A percentile compares a stretch with the other conserved stretches of the same genome.
Conservation (phyloP, 345 rosid genomes). For the Jatropha curcas region DNA sequence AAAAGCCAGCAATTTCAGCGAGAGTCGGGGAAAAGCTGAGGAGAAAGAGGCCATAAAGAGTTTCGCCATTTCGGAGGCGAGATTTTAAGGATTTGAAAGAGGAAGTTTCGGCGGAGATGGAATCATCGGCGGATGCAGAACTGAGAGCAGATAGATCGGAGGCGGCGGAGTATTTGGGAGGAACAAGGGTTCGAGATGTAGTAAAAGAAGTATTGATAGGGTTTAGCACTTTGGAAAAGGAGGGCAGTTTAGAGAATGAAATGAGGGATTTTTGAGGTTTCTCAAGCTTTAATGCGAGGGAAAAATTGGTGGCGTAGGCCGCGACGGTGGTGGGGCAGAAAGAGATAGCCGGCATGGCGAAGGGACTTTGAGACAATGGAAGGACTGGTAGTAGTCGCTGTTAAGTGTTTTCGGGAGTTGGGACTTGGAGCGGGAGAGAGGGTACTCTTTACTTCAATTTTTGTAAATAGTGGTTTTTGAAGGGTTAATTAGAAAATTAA, state of each 20-base stretch:
- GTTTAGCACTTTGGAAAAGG: conserved; percentile 28
- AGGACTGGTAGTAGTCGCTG: not conserved
- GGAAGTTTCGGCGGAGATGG: not conserved
- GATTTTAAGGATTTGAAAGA: conserved; percentile 49
- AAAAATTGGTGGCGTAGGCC: not conserved
- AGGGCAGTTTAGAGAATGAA: not conserved
- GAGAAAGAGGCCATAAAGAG: conserved; percentile 79
- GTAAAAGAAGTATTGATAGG: conserved; percentile 9
- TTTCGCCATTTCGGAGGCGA: conserved; percentile 72
- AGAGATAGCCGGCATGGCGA: conserved; percentile 27
- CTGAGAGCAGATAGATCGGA: conserved; percentile 33
- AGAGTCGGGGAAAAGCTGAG: conserved; percentile 88
- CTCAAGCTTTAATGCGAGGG: not conserved
- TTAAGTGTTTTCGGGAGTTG: too few species aligned
- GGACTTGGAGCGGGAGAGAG: too few species aligned
- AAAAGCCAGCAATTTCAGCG: conserved; percentile 79
- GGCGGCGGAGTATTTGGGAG: conserved; percentile 30
- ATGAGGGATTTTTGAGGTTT: conserved; percentile 12
- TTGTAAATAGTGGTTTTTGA: too few species aligned
- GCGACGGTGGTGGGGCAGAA: not conserved
- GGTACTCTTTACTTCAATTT: too few species aligned
- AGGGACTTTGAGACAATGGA: not conserved
- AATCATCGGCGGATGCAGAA: conserved; percentile 11
- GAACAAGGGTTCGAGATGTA: conserved; percentile 26
- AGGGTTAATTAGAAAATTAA: too few species aligned